Conservation (phyloP, 192 early-diverging fungal genomes). For the Gigaspora rosea region DNA sequence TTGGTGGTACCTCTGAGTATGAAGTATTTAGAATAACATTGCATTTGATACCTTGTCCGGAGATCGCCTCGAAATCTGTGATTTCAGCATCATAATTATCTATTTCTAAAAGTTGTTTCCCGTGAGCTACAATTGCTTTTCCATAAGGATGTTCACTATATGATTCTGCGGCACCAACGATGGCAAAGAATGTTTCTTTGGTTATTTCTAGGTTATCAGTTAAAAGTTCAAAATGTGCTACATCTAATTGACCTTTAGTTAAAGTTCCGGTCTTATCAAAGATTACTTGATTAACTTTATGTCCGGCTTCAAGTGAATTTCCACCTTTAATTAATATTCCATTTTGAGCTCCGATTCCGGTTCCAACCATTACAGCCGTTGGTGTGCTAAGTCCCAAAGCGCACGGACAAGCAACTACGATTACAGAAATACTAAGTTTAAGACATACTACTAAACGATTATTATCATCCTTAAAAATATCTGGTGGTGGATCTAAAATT, state of each 20-base stretch:
- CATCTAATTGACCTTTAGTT: constrained; percentile 71
- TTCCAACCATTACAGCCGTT: constrained; percentile 98
- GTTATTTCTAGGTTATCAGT: constrained; percentile 40
- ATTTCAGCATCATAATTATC: constrained; percentile 44
- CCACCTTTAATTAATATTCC: constrained; percentile 98
- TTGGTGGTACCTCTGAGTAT: neutral
- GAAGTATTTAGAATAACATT: constrained; percentile 43
- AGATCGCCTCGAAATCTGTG: constrained; percentile 63
- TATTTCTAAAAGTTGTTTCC: constrained; percentile 47
- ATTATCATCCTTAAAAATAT: constrained; percentile 48
- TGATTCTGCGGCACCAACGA: constrained; percentile 79
- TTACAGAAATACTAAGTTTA: constrained; percentile 88
- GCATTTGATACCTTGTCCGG: constrained; percentile 72
- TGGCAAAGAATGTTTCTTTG: constrained; percentile 53
- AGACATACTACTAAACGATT: constrained; percentile 77
- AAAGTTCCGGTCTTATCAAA: constrained; percentile 99
- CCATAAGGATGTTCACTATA: constrained; percentile 90
- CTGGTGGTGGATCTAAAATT: constrained; percentile 41
- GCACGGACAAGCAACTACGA: constrained; percentile 97
- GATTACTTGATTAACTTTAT: constrained; percentile 79
- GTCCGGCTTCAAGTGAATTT: constrained; percentile 76
- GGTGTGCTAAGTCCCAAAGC: constrained; percentile 96
- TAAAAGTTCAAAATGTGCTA: constrained; percentile 49
- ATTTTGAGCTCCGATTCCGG: constrained; percentile 92
- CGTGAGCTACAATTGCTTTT: constrained; percentile 65